Base-by-base conservation (phyloP, 164 flowering plant genomes). In the Tetracentron sinense region DNA sequence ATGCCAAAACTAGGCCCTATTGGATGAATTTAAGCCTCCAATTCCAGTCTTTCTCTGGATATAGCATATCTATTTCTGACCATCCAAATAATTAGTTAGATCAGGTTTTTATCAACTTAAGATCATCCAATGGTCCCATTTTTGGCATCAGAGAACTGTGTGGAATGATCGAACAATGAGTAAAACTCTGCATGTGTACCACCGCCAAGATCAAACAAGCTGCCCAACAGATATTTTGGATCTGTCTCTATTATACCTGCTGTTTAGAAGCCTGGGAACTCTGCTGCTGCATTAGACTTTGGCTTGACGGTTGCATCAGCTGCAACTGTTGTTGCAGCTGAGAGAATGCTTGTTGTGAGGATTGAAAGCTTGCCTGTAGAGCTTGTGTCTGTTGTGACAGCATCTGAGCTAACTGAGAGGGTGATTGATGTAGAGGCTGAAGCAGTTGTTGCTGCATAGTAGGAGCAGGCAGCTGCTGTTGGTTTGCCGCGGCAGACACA, bases 311-410 rank as follows among this genome's bases (percentile, higher is more conserved):
- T 38, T 68, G 79, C 61, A 72, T 69, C 42, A 58, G 27, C 66
- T 76, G 95, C 73, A 89, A 56, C 60, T 91, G 96, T 64, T 94
- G 99, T 62, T 94, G 99, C 73, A 92, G 79, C 79, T 94, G 97
- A 64, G 95, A 79, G 69, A 91, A 85, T 27, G 90, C 89, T 66
- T 89, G 99, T 71, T 86, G 93, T 30, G 95, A 87, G 21, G 99
- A 89, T 56, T 89, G 97, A 73, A 82, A 86, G 58, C 82, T 86
- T 21, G 95, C 92, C 67, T 88, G 97, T 42, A 89, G 76, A 69
- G 82, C 65, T 64, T 88, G 97, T 12, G 83, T 84, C 73, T 91
- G 98, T 74, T 94, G 95, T 28, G 91, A 81, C 30, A 86, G 66
- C 77, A 82, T 76, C 79, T 84, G 90, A 53, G 93, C 93, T 55